phyloP scores from a whole-genome alignment of 805 yeast genomes.

The Lipomyces starkeyi region DNA sequence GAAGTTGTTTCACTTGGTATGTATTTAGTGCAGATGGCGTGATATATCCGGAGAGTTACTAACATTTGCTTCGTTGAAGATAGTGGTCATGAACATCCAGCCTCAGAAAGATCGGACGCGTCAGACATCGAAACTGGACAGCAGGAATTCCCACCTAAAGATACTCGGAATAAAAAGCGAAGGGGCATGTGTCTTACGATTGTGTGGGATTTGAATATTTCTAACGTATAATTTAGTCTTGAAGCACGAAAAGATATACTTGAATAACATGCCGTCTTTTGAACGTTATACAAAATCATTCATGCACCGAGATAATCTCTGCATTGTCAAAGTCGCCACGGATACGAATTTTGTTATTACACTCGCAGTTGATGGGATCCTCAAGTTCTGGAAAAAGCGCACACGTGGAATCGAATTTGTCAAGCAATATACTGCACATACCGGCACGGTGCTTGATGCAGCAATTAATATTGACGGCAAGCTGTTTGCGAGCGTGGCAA shows the following conservation, averaged over 20 bases:
- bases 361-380: slow-evolving; percentile 46
- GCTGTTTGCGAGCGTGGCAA: slow-evolving; percentile 42
- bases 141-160: slow-evolving; percentile 22
- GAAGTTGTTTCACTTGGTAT: neutral
- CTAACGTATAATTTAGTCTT: slow-evolving; percentile 15
- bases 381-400: slow-evolving; percentile 48
- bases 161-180: slow-evolving; percentile 19
- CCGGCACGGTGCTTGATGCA: slow-evolving; percentile 31
- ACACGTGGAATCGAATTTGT: slow-evolving; percentile 44
- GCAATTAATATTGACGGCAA: slow-evolving; percentile 40
- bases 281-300: slow-evolving; percentile 41
- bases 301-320: slow-evolving; percentile 39
- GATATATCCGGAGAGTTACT: neutral
- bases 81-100: neutral
- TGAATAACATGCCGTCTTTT: slow-evolving; percentile 34
- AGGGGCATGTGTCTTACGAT: slow-evolving; percentile 16
- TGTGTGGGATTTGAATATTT: neutral
- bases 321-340: slow-evolving; percentile 28
- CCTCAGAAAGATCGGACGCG: slow-evolving; percentile 5
- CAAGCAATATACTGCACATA: slow-evolving; percentile 44
- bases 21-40: neutral
- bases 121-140: slow-evolving; percentile 29
- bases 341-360: slow-evolving; percentile 42
- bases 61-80: neutral
- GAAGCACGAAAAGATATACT: slow-evolving; percentile 34